These are phyloP conservation scores for Marasmius sp. DNA, from an alignment of 1,284 basidiomycete genomes.

Conservation along the genomic window DNA sequence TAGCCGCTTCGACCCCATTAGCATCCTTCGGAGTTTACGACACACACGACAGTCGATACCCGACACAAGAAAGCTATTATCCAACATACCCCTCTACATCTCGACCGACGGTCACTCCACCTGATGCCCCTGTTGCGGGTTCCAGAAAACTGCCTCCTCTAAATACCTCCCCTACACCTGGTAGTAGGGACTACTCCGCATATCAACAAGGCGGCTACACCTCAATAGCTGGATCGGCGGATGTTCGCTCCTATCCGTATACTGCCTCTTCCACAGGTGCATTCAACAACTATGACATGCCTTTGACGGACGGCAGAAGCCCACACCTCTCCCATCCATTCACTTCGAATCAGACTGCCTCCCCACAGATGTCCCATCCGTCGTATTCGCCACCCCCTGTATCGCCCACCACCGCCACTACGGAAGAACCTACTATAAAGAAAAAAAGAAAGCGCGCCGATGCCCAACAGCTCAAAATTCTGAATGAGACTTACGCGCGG, in stretches of 20 bases:
- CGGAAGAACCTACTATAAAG: conserved; percentile 69
- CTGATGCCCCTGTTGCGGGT: conserved; percentile 37
- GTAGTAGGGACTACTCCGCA: conserved; percentile 32
- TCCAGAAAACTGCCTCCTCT: conserved; percentile 50
- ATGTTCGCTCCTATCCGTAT: conserved; percentile 29
- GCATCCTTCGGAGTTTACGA: conserved; percentile 49
- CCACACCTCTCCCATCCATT: conserved; percentile 10
- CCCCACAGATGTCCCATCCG: conserved; percentile 30
- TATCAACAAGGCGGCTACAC: conserved; percentile 35
- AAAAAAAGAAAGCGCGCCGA: conserved; percentile 86
- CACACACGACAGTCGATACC: conserved; percentile 56
- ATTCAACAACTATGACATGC: conserved; percentile 40
- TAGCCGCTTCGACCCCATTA: conserved; percentile 43
- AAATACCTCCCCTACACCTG: conserved; percentile 28
- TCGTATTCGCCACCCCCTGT: conserved; percentile 29
- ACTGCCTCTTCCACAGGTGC: conserved; percentile 26
- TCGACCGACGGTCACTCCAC: conserved; percentile 46
- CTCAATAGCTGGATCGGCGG: not conserved
- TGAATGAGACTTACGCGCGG: conserved; percentile 76
- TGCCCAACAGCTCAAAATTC: conserved; percentile 71
- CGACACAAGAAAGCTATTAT: conserved; percentile 44
- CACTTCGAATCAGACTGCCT: conserved; percentile 16
- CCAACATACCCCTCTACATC: conserved; percentile 39
- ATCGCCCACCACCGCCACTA: conserved; percentile 25
- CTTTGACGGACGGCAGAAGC: conserved; percentile 12